These are phyloP conservation scores for Sporothrix globosa DNA, from an alignment of 2,329 filamentous ascomycete species.

Conservation along the genomic window DNA sequence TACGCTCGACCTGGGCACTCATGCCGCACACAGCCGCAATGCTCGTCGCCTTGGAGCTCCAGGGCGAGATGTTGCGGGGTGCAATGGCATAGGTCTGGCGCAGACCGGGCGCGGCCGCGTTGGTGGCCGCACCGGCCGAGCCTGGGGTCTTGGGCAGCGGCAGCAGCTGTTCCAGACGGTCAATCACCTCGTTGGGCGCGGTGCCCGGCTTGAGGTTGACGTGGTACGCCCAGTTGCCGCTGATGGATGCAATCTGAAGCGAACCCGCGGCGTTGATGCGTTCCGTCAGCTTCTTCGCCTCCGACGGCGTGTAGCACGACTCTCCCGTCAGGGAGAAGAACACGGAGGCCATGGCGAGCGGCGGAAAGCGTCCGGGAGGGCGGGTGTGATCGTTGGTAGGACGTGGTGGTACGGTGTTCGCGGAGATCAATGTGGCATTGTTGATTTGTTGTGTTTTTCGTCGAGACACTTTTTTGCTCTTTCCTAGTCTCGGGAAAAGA, in stretches of 20 bases:
- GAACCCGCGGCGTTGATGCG: constrained; percentile 48
- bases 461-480: constrained; percentile 23
- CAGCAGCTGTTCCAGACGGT: constrained; percentile 53
- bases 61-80: constrained; percentile 88
- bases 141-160: constrained; percentile 45
- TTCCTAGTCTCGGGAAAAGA: not conserved
- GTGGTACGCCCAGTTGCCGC: constrained; percentile 67
- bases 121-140: constrained; percentile 42
- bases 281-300: constrained; percentile 51
- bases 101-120: constrained; percentile 52
- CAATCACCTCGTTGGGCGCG: constrained; percentile 47
- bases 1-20: constrained; percentile 68
- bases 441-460: constrained; percentile 16
- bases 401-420: not conserved
- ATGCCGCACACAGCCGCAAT: constrained; percentile 92
- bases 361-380: no score
- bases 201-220: constrained; percentile 59
- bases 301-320: constrained; percentile 54
- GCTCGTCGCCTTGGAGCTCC: constrained; percentile 94
- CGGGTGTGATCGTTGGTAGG: constrained; percentile 7
- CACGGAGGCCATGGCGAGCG: constrained; percentile 33
- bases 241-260: constrained; percentile 53
- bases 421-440: constrained; percentile 28
- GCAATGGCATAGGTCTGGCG: constrained; percentile 67
- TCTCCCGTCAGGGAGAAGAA: constrained; percentile 37